Conservation (phyloP, 805 yeast species). For the Hanseniaspora occidentalis region DNA sequence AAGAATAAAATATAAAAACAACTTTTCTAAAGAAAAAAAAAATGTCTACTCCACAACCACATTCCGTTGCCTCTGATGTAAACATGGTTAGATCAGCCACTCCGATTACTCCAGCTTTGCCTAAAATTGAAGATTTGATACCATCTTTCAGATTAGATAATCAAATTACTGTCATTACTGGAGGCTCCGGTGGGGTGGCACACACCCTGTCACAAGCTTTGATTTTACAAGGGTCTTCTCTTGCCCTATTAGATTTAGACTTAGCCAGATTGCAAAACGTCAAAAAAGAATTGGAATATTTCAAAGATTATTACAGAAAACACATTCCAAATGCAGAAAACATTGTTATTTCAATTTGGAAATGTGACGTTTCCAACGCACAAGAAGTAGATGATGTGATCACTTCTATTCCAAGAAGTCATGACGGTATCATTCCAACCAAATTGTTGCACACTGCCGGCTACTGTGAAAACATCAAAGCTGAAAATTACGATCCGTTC, state of each 20-base stretch:
- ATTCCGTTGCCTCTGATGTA: constrained; percentile 1
- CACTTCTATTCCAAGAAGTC: constrained; percentile 35
- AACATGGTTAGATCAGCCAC: constrained; percentile 14
- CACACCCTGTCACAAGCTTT: constrained; percentile 52
- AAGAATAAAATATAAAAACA: too few species aligned
- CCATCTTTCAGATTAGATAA: constrained; percentile 61
- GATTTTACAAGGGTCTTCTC: constrained; percentile 63
- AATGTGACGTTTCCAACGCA: constrained; percentile 61
- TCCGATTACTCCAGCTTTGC: constrained; percentile 13
- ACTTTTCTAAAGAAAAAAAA: not conserved
- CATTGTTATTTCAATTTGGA: constrained; percentile 43
- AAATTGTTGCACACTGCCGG: constrained; percentile 74
- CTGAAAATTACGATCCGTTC: constrained; percentile 60
- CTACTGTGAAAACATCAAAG: constrained; percentile 69
- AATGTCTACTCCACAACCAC: constrained; percentile 1
- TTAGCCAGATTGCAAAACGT: constrained; percentile 44
- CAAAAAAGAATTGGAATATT: constrained; percentile 35
- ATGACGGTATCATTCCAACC: constrained; percentile 50
- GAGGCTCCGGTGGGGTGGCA: constrained; percentile 74
- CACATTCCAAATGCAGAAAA: constrained; percentile 20
- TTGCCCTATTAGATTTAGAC: constrained; percentile 62
- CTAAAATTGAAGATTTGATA: constrained; percentile 30
- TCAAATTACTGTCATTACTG: constrained; percentile 61
- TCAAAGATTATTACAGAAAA: constrained; percentile 29
- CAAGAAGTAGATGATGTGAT: constrained; percentile 45